These are phyloP conservation scores for Nothophytophthora sp. DNA, from an alignment of 352 stramenopile species.

Conservation along the genomic window DNA sequence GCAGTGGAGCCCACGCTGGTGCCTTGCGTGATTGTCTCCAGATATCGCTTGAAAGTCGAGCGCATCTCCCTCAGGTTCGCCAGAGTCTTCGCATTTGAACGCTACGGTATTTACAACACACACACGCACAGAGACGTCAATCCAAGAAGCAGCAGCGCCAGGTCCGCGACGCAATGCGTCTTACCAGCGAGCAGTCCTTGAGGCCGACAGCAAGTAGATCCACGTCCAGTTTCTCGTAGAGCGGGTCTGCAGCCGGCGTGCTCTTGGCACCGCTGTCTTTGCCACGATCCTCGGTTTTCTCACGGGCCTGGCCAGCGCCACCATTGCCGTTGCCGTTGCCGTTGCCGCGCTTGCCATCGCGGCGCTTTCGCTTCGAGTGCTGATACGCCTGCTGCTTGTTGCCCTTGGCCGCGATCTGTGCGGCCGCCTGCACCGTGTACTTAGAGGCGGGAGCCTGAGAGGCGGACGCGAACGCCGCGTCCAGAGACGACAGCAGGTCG, in stretches of 20 bases:
- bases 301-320: background rate
- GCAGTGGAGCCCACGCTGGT: slow-evolving; percentile 14
- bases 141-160: background rate
- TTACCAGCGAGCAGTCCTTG: slow-evolving; percentile 71
- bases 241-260: slow-evolving; percentile 28
- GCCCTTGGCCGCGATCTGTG: slow-evolving; percentile 29
- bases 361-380: slow-evolving; percentile 66
- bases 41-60: slow-evolving; percentile 47
- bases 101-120: slow-evolving; percentile 15
- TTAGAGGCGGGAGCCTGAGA: slow-evolving; percentile 46
- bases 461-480: slow-evolving; percentile 59
- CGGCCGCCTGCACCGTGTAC: slow-evolving; percentile 66
- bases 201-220: slow-evolving; percentile 57
- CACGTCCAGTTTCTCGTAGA: slow-evolving; percentile 58
- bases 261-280: slow-evolving; percentile 8
- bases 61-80: slow-evolving; percentile 23
- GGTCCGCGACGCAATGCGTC: too few species aligned
- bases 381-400: slow-evolving; percentile 70
- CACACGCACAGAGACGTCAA: background rate
- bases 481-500: slow-evolving; percentile 80
- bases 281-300: background rate
- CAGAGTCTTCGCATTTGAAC: slow-evolving; percentile 23
- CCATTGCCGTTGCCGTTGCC: slow-evolving; percentile 4
- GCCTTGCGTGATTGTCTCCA: slow-evolving; percentile 28
- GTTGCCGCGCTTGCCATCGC: slow-evolving; percentile 19